These are phyloP conservation scores for Nemania diffusa DNA, from an alignment of 2,329 filamentous ascomycete genomes.

Conservation along the genomic window DNA sequence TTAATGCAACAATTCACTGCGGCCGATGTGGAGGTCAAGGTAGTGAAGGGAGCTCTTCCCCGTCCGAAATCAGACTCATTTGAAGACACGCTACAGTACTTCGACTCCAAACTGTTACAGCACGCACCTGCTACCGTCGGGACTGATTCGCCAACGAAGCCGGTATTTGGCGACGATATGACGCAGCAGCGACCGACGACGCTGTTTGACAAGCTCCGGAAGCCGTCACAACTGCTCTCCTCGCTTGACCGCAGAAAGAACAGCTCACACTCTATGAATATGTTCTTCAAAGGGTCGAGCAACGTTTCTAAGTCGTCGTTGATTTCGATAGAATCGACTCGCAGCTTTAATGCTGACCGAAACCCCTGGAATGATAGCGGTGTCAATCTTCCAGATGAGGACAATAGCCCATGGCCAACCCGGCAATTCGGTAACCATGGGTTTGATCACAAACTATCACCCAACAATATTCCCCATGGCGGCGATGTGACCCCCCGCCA, in stretches of 20 bases:
- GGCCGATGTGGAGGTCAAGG: conserved; percentile 85
- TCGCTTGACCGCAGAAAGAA: conserved; percentile 97
- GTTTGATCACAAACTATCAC: conserved; percentile 70
- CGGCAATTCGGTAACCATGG: conserved; percentile 72
- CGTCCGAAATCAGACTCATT: conserved; percentile 99
- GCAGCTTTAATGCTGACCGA: conserved; percentile 88
- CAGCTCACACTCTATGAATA: conserved; percentile 84
- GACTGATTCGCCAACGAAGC: conserved; percentile 89
- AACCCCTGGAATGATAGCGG: conserved; percentile 99
- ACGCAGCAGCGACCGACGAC: conserved; percentile 80
- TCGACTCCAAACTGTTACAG: conserved; percentile 95
- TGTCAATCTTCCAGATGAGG: conserved; percentile 91
- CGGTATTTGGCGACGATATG: conserved; percentile 83
- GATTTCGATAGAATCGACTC: conserved; percentile 93
- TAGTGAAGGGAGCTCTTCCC: conserved; percentile 93
- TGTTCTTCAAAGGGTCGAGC: conserved; percentile 91
- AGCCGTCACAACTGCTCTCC: conserved; percentile 83
- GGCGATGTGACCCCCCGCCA: conserved; percentile 88
- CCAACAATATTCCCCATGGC: conserved; percentile 69
- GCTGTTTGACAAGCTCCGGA: conserved; percentile 91
- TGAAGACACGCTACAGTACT: conserved; percentile 95
- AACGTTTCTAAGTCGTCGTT: conserved; percentile 95
- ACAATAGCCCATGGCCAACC: conserved; percentile 71
- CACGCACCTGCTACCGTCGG: conserved; percentile 83
- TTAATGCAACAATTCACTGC: conserved; percentile 86